phyloP scores from a whole-genome alignment of 768 basidiomycete species.

The Coprinellus aureogranulatus region DNA sequence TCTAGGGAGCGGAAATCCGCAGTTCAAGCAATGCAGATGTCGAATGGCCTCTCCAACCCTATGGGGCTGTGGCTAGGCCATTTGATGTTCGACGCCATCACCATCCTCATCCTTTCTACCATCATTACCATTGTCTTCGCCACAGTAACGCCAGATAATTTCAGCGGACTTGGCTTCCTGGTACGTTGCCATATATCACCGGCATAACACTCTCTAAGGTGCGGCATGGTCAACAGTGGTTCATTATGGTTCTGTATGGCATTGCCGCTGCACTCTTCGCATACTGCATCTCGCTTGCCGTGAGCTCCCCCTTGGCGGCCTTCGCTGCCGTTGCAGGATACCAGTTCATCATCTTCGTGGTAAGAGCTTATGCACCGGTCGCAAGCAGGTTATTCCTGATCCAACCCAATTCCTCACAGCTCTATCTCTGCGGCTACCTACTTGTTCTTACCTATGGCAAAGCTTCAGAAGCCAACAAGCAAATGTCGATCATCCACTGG shows the following conservation, averaged over 20 bases:
- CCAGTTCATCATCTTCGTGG: conserved; percentile 69
- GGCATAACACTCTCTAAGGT: not conserved
- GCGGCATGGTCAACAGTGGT: conserved; percentile 47
- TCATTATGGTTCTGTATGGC: conserved; percentile 68
- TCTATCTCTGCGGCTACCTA: conserved; percentile 67
- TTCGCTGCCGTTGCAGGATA: conserved; percentile 73
- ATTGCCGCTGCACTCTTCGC: conserved; percentile 66
- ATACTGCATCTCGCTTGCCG: conserved; percentile 61
- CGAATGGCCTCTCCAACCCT: conserved; percentile 70
- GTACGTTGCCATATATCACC: conserved; percentile 33
- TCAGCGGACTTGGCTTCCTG: conserved; percentile 66
- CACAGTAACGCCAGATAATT: conserved; percentile 49
- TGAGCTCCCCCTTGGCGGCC: conserved; percentile 65
- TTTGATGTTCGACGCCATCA: conserved; percentile 67
- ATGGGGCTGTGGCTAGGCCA: conserved; percentile 78
- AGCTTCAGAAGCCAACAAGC: conserved; percentile 46
- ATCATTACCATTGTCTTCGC: conserved; percentile 64
- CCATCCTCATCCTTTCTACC: conserved; percentile 57
- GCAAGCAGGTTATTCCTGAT: not conserved
- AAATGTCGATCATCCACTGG: conserved; percentile 69
- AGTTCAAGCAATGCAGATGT: conserved; percentile 81
- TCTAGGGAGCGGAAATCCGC: conserved; percentile 67
- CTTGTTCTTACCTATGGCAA: conserved; percentile 73
- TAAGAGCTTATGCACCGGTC: conserved; percentile 33
- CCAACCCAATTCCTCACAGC: conserved; percentile 28